Evolutionary conservation across 2,329 filamentous ascomycete genomes (phyloP).

Genomic region (Xylaria sp.): DNA sequence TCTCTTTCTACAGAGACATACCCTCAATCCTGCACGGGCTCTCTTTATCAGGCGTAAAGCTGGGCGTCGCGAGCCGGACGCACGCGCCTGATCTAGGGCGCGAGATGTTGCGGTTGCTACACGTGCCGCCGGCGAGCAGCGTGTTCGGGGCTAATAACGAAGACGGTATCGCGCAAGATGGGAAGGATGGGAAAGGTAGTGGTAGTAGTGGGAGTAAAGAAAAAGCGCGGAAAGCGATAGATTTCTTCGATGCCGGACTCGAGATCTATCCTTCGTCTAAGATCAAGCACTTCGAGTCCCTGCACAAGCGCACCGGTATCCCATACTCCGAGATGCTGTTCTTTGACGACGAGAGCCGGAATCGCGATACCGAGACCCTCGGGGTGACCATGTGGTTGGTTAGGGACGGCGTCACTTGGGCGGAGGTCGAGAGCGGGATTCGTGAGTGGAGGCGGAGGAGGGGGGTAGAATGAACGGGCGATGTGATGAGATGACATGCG

Average conservation of each 20-base stretch:
- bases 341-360: constrained; percentile 92
- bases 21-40: constrained; percentile 74
- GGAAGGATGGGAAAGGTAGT: constrained; percentile 8
- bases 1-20: constrained; percentile 77
- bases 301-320: constrained; percentile 77
- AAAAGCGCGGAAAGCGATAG: constrained; percentile 61
- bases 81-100: constrained; percentile 81
- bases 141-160: constrained; percentile 36
- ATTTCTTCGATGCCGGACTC: constrained; percentile 69
- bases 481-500: constrained; percentile 10
- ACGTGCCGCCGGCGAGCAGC: constrained; percentile 58
- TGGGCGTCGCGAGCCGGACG: constrained; percentile 86
- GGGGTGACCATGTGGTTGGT: constrained; percentile 89
- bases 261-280: constrained; percentile 84
- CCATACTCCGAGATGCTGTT: constrained; percentile 89
- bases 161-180: constrained; percentile 10
- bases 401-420: constrained; percentile 78
- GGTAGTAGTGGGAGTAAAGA: constrained; percentile 35
- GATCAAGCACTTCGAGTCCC: constrained; percentile 81
- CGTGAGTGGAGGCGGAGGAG: constrained; percentile 82
- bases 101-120: constrained; percentile 81
- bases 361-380: constrained; percentile 80
- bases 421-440: constrained; percentile 83
- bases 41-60: constrained; percentile 56
- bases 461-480: constrained; percentile 46